phyloP scores from a whole-genome alignment of 495 filamentous ascomycete species.

The Lepraria neglecta region DNA sequence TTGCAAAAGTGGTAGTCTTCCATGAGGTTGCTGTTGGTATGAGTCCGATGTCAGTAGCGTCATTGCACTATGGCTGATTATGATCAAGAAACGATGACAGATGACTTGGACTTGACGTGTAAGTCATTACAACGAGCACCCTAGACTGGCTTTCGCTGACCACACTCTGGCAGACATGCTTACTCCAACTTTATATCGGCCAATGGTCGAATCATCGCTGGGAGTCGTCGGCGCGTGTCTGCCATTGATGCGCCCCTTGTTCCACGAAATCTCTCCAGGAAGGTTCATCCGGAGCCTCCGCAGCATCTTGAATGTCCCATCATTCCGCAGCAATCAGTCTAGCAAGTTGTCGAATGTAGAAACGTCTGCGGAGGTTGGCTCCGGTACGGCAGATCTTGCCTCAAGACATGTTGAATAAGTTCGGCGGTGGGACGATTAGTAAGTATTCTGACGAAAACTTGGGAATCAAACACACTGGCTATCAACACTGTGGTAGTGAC shows the following conservation, averaged over 20 bases:
- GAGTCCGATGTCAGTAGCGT: not conserved
- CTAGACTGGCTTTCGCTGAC: not conserved
- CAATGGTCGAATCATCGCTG: slow-evolving; percentile 14
- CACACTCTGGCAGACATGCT: not conserved
- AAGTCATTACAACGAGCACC: not conserved
- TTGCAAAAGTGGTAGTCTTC: slow-evolving; percentile 14
- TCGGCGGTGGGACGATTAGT: not conserved
- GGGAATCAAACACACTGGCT: not conserved
- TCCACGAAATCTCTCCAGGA: not conserved
- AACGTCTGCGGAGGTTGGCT: not conserved
- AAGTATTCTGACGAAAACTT: too few relatives aligned
- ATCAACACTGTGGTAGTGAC: not conserved
- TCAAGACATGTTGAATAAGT: not conserved
- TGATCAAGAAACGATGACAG: not conserved
- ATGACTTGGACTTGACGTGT: slow-evolving; percentile 1
- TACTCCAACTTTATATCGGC: slow-evolving; percentile 13
- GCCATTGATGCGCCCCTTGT: slow-evolving; percentile 9
- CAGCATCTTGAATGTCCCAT: not conserved
- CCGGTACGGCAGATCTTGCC: not conserved
- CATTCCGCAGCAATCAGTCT: not conserved
- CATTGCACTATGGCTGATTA: not conserved
- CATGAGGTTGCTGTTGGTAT: slow-evolving; percentile 2
- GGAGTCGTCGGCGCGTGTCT: slow-evolving; percentile 13
- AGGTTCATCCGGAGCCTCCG: not conserved
- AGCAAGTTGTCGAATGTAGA: not conserved